Percentiles rank a stretch among this genome's conserved stretches.
These are phyloP conservation scores for Hypomyces perniciosus DNA, from an alignment of 2,329 filamentous ascomycete species.

Conservation along the genomic window DNA sequence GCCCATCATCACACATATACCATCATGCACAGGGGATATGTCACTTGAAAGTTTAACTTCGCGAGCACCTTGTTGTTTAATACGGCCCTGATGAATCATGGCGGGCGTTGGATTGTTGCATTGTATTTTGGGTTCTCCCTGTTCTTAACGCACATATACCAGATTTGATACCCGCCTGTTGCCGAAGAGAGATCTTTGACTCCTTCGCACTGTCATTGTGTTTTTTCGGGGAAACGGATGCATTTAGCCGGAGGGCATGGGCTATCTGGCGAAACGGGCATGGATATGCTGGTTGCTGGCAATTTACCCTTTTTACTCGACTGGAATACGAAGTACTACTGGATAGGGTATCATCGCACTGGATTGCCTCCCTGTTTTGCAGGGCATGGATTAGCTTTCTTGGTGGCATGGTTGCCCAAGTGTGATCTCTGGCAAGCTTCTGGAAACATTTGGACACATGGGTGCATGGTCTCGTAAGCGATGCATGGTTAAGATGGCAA, in stretches of 20 bases:
- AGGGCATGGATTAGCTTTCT: no score
- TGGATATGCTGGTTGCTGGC: neutral
- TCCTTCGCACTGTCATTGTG: conserved; percentile 9
- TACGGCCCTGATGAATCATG: conserved; percentile 8
- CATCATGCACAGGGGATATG: conserved; percentile 7
- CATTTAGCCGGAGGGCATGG: neutral
- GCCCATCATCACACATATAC: neutral
- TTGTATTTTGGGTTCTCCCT: neutral
- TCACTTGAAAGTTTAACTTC: neutral
- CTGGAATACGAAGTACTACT: neutral
- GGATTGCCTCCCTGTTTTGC: no score
- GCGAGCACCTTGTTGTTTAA: conserved; percentile 7
- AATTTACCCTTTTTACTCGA: neutral
- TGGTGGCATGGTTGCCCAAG: no score
- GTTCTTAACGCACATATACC: conserved; percentile 13
- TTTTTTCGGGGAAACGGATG: conserved; percentile 4
- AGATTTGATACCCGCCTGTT: conserved; percentile 19
- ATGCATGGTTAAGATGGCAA: no score
- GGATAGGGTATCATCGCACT: no score
- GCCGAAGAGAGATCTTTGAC: conserved; percentile 1
- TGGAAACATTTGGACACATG: no score
- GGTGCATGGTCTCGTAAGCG: no score
- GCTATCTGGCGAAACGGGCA: conserved; percentile 1
- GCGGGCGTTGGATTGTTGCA: conserved; percentile 8
- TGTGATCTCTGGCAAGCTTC: no score